A percentile compares a stretch with the other conserved stretches of the same genome.
Conservation (phyloP, 164 flowering plant species). For the Saururus chinensis region DNA sequence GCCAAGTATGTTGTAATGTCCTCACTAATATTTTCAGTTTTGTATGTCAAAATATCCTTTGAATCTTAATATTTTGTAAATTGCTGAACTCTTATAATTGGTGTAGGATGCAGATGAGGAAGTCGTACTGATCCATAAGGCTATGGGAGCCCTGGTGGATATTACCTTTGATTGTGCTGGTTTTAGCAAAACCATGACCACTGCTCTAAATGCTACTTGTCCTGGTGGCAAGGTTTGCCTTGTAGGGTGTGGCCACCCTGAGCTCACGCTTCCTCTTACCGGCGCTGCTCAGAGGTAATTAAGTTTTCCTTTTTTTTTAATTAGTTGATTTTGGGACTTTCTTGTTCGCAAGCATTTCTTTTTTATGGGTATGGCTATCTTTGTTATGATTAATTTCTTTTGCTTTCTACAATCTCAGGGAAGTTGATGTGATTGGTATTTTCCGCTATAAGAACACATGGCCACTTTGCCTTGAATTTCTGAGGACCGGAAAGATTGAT, state of each 20-base stretch:
- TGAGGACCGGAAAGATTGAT: conserved; percentile 83
- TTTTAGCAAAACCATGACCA: conserved; percentile 73
- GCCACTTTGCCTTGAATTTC: conserved; percentile 86
- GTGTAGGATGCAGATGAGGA: conserved; percentile 54
- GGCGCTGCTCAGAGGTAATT: conserved; percentile 79
- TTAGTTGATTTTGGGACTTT: background rate
- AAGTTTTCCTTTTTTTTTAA: background rate
- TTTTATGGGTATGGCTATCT: too few species aligned
- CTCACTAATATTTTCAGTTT: background rate
- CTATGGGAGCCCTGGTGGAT: conserved; percentile 55
- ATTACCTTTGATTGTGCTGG: conserved; percentile 86
- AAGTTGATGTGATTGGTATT: conserved; percentile 77
- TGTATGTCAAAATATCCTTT: background rate
- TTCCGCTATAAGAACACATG: conserved; percentile 94
- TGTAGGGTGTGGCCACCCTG: conserved; percentile 78
- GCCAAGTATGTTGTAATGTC: too few species aligned
- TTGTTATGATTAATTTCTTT: background rate
- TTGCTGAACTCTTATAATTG: background rate
- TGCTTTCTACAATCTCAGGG: conserved; percentile 31
- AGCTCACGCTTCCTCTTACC: conserved; percentile 75
- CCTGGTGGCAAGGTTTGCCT: conserved; percentile 91
- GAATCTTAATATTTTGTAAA: background rate
- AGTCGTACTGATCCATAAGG: conserved; percentile 41
- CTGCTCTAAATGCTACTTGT: conserved; percentile 66
- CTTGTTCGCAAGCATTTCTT: background rate